These are phyloP conservation scores for Dichotomopilus funicola DNA, from an alignment of 2,329 filamentous ascomycete genomes.

Conservation along the genomic window DNA sequence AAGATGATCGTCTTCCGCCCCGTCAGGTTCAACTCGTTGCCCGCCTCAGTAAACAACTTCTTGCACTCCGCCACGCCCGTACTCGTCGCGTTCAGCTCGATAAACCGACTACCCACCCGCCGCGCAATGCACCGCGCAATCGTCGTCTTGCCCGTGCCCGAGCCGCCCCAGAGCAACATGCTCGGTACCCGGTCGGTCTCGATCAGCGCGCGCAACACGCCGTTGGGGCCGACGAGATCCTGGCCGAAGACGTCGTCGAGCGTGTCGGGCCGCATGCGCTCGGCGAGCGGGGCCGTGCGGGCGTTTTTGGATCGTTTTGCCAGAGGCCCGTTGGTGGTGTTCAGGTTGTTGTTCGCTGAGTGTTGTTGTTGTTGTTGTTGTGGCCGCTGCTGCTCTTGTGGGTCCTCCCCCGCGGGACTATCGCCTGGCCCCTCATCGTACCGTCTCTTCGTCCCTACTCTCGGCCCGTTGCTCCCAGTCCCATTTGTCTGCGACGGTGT, in stretches of 20 bases:
- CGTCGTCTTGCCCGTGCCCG: conserved; percentile 80
- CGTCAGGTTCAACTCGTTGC: conserved; percentile 70
- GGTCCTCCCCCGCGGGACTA: conserved; percentile 20
- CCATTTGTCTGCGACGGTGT: conserved; percentile 5
- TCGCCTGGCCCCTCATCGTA: conserved; percentile 49
- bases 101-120: conserved; percentile 75
- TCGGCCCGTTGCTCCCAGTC: conserved; percentile 17
- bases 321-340: conserved; percentile 29
- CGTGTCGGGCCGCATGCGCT: conserved; percentile 81
- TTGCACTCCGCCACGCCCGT: conserved; percentile 86
- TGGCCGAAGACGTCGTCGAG: conserved; percentile 88
- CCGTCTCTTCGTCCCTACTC: conserved; percentile 41
- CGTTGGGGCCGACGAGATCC: conserved; percentile 76
- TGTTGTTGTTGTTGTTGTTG: conserved; percentile 3
- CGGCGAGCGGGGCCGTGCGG: conserved; percentile 75
- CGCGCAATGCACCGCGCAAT: conserved; percentile 87
- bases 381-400: conserved; percentile 17
- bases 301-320: conserved; percentile 63
- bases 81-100: conserved; percentile 92
- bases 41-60: conserved; percentile 80
- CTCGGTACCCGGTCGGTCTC: conserved; percentile 80
- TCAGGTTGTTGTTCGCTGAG: not conserved
- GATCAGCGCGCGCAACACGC: conserved; percentile 81
- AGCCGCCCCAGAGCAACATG: conserved; percentile 88
- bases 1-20: conserved; percentile 93